Base-by-base conservation (phyloP, 352 stramenopile species). In the Globisporangium ultimum region DNA sequence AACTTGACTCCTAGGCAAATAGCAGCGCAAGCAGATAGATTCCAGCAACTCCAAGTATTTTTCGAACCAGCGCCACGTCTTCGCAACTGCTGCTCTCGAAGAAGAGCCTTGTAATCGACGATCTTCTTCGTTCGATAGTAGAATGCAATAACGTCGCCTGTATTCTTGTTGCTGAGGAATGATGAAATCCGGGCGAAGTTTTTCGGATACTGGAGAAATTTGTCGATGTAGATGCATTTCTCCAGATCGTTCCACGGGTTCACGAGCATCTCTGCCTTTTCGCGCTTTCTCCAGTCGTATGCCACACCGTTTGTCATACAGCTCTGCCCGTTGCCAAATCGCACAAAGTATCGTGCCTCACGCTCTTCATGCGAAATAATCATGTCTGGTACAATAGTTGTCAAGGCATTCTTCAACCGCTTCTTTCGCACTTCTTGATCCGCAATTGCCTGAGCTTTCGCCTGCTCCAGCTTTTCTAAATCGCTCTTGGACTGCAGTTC, bases 211-310 rank as follows among this genome's bases (percentile, higher is more conserved):
- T 99, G 96, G 45, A 99, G 62, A 67, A 99, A 99, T 54, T 98
- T 97, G 82, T 99, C 97, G 22, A 99, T 72, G 64, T 98, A 99
- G 53, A 99, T 99, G 63, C 89, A 98, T 67, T 99, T 99, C 74
- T 99, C 97, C 52, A 99, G 73, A 63, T 99, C 97, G 52, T 85
- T 98, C 97, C 97, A 99, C 10, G 96, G 81, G 53, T 99, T 99
- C 22, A 93, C 81, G n/a, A 91, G 71, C 60, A 85, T 76, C 47
- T 93, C 77, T 1, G 72, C 78, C 22, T 77, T 75, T 64, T 89
- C 80, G 24, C 85, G 86, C 34, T 86, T 52, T 21, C 78, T 80
- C 70, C 76, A 81, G 61, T 92, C 82, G 10, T 62, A 67, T 5
- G 74, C 71, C 24, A 93, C 52, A 10, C 84, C 84, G 60, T 88